Percentiles rank a stretch among this genome's conserved stretches.
Evolutionary conservation across 352 stramenopile species (phyloP).

Genomic region (Globisporangium irregulare): DNA sequence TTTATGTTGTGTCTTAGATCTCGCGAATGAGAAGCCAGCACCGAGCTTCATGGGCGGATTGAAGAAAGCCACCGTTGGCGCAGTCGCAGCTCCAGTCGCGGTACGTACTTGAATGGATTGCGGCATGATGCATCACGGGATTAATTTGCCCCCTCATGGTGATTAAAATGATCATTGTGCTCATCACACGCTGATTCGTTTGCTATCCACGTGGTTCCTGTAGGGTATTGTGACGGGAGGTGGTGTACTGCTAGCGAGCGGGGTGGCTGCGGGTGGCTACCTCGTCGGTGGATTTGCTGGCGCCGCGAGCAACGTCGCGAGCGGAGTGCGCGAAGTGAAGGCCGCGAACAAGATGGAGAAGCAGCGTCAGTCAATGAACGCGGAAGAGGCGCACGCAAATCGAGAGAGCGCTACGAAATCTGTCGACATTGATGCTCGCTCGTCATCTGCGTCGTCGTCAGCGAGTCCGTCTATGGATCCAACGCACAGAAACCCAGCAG

Average conservation of each 20-base stretch:
- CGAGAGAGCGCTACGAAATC: conserved; percentile 5
- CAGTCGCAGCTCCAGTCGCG: conserved; percentile 74
- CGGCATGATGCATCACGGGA: not conserved
- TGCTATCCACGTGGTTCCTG: not conserved
- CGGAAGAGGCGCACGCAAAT: conserved; percentile 4
- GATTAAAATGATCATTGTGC: conserved; percentile 6
- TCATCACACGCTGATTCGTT: not conserved
- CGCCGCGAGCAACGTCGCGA: conserved; percentile 78
- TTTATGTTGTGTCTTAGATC: conserved; percentile 8
- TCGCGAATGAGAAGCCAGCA: conserved; percentile 61
- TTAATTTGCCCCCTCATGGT: not conserved
- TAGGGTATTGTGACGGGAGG: conserved; percentile 76
- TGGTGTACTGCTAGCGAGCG: conserved; percentile 70
- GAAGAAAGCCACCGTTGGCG: conserved; percentile 84
- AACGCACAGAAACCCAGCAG: not conserved
- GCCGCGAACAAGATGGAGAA: conserved; percentile 75
- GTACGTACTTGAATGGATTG: conserved; percentile 31
- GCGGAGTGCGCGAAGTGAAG: conserved; percentile 78
- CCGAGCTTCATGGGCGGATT: conserved; percentile 82
- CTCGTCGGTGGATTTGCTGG: conserved; percentile 81
- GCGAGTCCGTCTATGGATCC: not conserved
- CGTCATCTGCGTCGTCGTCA: conserved; percentile 5
- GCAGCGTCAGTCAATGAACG: conserved; percentile 29
- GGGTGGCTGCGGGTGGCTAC: conserved; percentile 73
- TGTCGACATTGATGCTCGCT: not conserved